These are phyloP conservation scores for Geotrichum ghanense DNA, from an alignment of 805 yeast species.

Conservation along the genomic window DNA sequence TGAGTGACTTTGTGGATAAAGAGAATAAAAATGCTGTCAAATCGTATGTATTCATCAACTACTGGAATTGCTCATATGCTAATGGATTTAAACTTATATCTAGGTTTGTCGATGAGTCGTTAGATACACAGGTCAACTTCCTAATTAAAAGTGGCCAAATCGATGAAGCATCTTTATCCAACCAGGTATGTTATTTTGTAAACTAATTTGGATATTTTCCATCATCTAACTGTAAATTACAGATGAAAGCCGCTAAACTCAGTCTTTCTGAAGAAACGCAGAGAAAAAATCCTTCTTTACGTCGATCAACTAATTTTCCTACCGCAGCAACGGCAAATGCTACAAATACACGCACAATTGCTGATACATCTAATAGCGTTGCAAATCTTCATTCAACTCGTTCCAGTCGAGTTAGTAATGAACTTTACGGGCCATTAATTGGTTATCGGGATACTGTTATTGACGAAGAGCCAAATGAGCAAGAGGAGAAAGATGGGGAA, in stretches of 20 bases:
- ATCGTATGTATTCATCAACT: neutral
- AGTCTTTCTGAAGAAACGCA: neutral
- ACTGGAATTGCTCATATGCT: neutral
- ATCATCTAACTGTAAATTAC: neutral
- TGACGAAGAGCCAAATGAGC: too few species aligned
- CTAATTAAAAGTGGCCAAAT: conserved; percentile 14
- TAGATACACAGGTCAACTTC: conserved; percentile 17
- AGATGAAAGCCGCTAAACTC: neutral
- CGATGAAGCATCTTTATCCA: neutral
- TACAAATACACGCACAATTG: too few species aligned
- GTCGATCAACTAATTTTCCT: too few species aligned
- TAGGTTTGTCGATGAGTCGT: conserved; percentile 26
- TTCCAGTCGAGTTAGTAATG: too few species aligned
- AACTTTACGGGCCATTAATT: too few species aligned
- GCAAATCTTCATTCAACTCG: too few species aligned
- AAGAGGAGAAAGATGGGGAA: too few species aligned
- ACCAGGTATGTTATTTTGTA: neutral
- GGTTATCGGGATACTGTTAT: too few species aligned
- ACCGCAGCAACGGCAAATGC: too few species aligned
- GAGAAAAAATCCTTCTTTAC: too few species aligned
- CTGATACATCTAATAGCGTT: too few species aligned
- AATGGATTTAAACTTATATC: neutral
- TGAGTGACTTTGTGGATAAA: conserved; percentile 61
- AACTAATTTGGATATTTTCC: neutral
- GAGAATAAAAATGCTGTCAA: conserved; percentile 69